A percentile compares a stretch with the other conserved stretches of the same genome.
phyloP scores from a whole-genome alignment of 2,329 filamentous ascomycete species.

The Magnaporthiopsis incrustans region DNA sequence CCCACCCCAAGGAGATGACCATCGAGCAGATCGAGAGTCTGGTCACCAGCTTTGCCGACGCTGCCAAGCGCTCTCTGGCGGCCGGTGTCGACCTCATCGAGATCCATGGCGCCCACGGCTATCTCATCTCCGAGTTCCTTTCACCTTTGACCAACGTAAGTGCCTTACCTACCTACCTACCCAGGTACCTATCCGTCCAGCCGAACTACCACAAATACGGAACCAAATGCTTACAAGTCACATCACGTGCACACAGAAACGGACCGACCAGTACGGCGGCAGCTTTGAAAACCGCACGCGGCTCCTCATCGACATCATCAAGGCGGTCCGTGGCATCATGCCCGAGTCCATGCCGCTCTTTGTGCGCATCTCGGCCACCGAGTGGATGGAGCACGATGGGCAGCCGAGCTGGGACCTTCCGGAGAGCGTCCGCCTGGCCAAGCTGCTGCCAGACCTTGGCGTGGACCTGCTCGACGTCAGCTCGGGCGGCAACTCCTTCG shows the following conservation, averaged over 20 bases:
- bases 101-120: slow-evolving; percentile 56
- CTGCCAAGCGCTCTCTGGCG: slow-evolving; percentile 51
- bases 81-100: slow-evolving; percentile 74
- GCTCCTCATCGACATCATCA: slow-evolving; percentile 46
- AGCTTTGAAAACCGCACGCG: slow-evolving; percentile 58
- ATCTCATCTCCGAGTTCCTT: slow-evolving; percentile 59
- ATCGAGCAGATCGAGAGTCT: slow-evolving; percentile 58
- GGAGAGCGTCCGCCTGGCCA: slow-evolving; percentile 59
- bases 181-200: too few relatives aligned
- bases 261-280: slow-evolving; percentile 59
- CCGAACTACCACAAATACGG: neutral
- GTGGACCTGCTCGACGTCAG: slow-evolving; percentile 81
- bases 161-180: neutral
- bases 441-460: slow-evolving; percentile 61
- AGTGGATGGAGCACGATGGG: slow-evolving; percentile 47
- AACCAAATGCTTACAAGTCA: neutral
- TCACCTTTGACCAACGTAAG: slow-evolving; percentile 48
- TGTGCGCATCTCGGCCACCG: slow-evolving; percentile 52
- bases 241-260: slow-evolving; percentile 25
- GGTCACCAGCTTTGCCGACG: slow-evolving; percentile 53
- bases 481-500: slow-evolving; percentile 60
- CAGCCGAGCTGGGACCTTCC: slow-evolving; percentile 58
- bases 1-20: slow-evolving; percentile 59
- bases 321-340: slow-evolving; percentile 41
- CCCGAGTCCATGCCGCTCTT: slow-evolving; percentile 48